Conservation (phyloP, 192 early-diverging fungal genomes). For the Coemansia furcata region DNA sequence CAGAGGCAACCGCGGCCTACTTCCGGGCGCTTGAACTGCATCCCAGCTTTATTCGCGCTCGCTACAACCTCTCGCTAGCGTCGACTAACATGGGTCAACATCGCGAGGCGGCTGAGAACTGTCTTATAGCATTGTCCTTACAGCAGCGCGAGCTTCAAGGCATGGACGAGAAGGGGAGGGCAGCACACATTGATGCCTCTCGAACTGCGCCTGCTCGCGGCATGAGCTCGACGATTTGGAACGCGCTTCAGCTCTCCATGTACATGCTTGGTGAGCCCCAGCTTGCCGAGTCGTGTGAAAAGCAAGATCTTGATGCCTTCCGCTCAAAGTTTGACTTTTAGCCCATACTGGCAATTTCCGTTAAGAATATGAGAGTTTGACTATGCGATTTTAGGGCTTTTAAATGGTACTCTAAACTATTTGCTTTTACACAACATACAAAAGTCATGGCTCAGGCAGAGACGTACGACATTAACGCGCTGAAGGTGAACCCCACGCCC, state of each 20-base stretch:
- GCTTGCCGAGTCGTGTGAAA: slow-evolving; percentile 76
- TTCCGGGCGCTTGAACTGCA: slow-evolving; percentile 92
- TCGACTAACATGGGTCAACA: slow-evolving; percentile 89
- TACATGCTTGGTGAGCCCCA: slow-evolving; percentile 77
- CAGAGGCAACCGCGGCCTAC: slow-evolving; percentile 88
- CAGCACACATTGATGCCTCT: slow-evolving; percentile 19
- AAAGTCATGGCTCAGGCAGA: slow-evolving; percentile 14
- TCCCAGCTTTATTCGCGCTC: slow-evolving; percentile 90
- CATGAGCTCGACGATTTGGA: slow-evolving; percentile 81
- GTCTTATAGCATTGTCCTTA: slow-evolving; percentile 81
- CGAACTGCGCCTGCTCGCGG: slow-evolving; percentile 41
- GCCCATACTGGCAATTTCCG: background rate
- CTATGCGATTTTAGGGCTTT: background rate
- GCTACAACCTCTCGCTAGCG: slow-evolving; percentile 93
- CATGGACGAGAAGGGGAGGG: slow-evolving; percentile 31
- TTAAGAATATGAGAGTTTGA: background rate
- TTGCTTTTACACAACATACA: background rate
- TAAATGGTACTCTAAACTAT: background rate
- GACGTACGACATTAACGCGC: slow-evolving; percentile 37
- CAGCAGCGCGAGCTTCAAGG: slow-evolving; percentile 65
- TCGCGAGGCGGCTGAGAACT: slow-evolving; percentile 87
- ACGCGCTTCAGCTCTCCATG: slow-evolving; percentile 73
- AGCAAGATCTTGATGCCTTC: slow-evolving; percentile 77
- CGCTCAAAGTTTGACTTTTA: slow-evolving; percentile 80
- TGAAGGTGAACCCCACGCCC: slow-evolving; percentile 20